Conservation (phyloP, 2,329 filamentous ascomycete genomes). For the Trichoderma guizhouense region DNA sequence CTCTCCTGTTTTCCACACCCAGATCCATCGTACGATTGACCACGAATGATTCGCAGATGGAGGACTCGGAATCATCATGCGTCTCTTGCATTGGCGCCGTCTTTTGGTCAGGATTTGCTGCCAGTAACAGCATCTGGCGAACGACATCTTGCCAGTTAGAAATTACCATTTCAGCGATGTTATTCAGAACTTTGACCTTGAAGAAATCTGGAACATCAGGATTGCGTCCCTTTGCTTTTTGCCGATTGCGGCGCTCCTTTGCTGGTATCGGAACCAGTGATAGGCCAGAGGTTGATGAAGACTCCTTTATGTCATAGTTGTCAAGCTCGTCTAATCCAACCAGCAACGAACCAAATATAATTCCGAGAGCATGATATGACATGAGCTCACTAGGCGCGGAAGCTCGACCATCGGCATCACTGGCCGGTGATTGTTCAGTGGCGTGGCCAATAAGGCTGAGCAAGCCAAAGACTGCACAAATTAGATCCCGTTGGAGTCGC, state of each 20-base stretch:
- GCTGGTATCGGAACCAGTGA: slow-evolving; percentile 43
- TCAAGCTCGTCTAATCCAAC: slow-evolving; percentile 53
- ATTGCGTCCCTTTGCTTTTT: slow-evolving; percentile 21
- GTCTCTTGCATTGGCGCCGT: slow-evolving; percentile 19
- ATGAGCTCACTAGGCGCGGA: slow-evolving; percentile 57
- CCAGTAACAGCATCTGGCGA: slow-evolving; percentile 53
- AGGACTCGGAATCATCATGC: slow-evolving; percentile 34
- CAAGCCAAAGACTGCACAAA: slow-evolving; percentile 65
- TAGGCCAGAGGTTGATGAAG: slow-evolving; percentile 40
- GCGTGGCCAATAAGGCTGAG: slow-evolving; percentile 58
- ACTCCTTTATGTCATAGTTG: slow-evolving; percentile 47
- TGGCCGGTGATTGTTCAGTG: slow-evolving; percentile 51
- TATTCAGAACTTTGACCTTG: slow-evolving; percentile 56
- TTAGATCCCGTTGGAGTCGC: slow-evolving; percentile 58
- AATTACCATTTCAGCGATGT: slow-evolving; percentile 62
- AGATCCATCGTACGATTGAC: slow-evolving; percentile 21
- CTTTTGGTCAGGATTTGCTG: slow-evolving; percentile 27
- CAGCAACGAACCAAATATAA: slow-evolving; percentile 63
- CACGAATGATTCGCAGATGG: slow-evolving; percentile 40
- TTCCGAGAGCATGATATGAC: slow-evolving; percentile 61
- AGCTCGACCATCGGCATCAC: slow-evolving; percentile 50
- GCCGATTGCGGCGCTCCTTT: slow-evolving; percentile 34
- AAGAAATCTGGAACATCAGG: slow-evolving; percentile 40
- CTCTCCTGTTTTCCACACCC: background rate
- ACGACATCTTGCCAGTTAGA: slow-evolving; percentile 63